phyloP scores from a whole-genome alignment of 495 filamentous ascomycete genomes.

The Baudoinia panamericana region DNA sequence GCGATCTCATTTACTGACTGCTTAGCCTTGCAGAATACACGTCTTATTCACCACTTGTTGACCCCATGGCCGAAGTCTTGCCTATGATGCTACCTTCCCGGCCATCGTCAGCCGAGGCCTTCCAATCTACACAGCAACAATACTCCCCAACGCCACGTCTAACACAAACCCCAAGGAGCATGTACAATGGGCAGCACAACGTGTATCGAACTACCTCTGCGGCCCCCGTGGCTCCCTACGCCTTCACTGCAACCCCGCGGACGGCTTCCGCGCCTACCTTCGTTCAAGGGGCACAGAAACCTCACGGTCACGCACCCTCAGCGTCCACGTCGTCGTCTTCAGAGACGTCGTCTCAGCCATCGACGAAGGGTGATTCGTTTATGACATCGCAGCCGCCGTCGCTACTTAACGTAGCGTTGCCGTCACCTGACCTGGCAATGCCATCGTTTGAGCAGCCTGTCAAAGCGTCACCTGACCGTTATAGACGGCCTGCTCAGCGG shows the following conservation, averaged over 20 bases:
- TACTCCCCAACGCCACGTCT: constrained; percentile 23
- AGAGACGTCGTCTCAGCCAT: constrained; percentile 25
- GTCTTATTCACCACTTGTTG: constrained; percentile 3
- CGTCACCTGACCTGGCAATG: constrained; percentile 40
- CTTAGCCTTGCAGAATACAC: constrained; percentile 6
- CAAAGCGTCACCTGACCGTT: constrained; percentile 47
- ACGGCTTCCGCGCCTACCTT: constrained; percentile 51
- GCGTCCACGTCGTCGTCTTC: constrained; percentile 28
- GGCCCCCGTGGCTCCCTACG: constrained; percentile 68
- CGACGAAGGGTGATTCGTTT: constrained; percentile 27
- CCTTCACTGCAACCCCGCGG: constrained; percentile 66
- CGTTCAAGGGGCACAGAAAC: constrained; percentile 24
- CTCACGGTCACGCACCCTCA: constrained; percentile 18
- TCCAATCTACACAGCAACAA: constrained; percentile 23
- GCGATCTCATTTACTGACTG: constrained; percentile 7
- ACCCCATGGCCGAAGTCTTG: constrained; percentile 34
- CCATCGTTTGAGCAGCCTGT: constrained; percentile 16
- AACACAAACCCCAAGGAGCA: constrained; percentile 24
- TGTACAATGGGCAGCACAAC: constrained; percentile 16
- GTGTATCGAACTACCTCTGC: constrained; percentile 55
- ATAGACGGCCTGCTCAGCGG: constrained; percentile 43
- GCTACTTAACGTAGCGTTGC: constrained; percentile 35
- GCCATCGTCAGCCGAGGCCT: constrained; percentile 29
- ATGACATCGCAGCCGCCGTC: constrained; percentile 30
- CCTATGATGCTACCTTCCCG: constrained; percentile 29